phyloP scores from a whole-genome alignment of 495 filamentous ascomycete genomes.

The Trypethelium eluteriae region DNA sequence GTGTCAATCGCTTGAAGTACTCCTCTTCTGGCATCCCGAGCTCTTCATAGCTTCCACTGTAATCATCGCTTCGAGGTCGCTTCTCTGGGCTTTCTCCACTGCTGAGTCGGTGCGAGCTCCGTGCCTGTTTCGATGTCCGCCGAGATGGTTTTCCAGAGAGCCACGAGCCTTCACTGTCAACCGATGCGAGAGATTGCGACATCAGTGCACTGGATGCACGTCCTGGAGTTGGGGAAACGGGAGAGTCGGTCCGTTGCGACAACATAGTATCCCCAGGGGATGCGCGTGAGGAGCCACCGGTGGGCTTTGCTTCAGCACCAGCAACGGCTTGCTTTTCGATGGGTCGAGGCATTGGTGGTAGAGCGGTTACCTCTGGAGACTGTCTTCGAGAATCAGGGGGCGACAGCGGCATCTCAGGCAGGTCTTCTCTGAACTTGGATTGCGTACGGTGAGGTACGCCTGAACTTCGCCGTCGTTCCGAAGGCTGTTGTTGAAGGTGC shows the following conservation, averaged over 20 bases:
- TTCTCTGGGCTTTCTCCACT: slow-evolving; percentile 43
- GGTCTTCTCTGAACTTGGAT: slow-evolving; percentile 88
- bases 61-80: slow-evolving; percentile 36
- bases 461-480: slow-evolving; percentile 34
- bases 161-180: slow-evolving; percentile 91
- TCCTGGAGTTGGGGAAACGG: slow-evolving; percentile 30
- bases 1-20: slow-evolving; percentile 52
- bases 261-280: slow-evolving; percentile 17
- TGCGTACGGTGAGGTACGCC: slow-evolving; percentile 64
- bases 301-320: slow-evolving; percentile 15
- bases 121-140: slow-evolving; percentile 43
- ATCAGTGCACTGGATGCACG: slow-evolving; percentile 38
- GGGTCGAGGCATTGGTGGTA: background rate
- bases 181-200: slow-evolving; percentile 70
- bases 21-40: slow-evolving; percentile 57
- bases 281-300: background rate
- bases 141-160: slow-evolving; percentile 64
- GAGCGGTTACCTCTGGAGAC: slow-evolving; percentile 49
- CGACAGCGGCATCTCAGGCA: slow-evolving; percentile 75
- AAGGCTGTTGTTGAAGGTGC: slow-evolving; percentile 29
- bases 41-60: slow-evolving; percentile 50
- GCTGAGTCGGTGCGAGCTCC: slow-evolving; percentile 39
- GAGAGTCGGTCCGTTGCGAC: slow-evolving; percentile 30
- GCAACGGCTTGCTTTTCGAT: slow-evolving; percentile 19
- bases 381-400: slow-evolving; percentile 74